Base-by-base conservation (phyloP, 1,284 basidiomycete genomes). In the Waitea zeae region DNA sequence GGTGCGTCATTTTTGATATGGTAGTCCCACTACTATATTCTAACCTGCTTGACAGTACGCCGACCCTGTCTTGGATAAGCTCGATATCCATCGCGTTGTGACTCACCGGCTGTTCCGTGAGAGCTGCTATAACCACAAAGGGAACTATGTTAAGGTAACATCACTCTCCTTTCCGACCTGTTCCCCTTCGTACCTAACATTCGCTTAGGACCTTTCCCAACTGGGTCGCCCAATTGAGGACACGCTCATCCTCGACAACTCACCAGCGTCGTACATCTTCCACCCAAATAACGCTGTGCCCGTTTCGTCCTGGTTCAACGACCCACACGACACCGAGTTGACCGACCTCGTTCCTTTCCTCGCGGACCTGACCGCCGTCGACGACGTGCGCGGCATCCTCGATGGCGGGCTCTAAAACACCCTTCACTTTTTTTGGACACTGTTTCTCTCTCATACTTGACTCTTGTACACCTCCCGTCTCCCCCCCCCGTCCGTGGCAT, bases 211-310 rank as follows among this genome's bases (percentile, higher is more conserved):
- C 56, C 66, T 99, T 22, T 96, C 89, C 29, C 95, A 97, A 57
- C 67, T 99, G 28, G 93, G 93, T 24, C 74, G 93, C 18, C 83
- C 86, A 5, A 88, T 97, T 44, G 70, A 71, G 27, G 88, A 93
- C 49, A 87, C 83, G 41, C 97, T 98, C 50, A 98, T 98, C 58
- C 74, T 99, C 44, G 93, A 98, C 62, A 99, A 98, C 58, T 96
- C 90, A 27, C 93, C 93, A 9, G 93, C 95, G 11, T 95, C 88
- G 5, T 99, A 98, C 58, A 93, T 98, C 46, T 99, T 99, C 69
- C 93, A 99, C 51, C 90, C 92, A 12, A 95, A 95, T 59, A 98
- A 97, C 50, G 95, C 95, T 29, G 93, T 97, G 4, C 93, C 93
- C 6, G 90, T 99, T 37, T 96, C 92, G 33, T 93, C 88, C 39